Evolutionary conservation across 2,329 filamentous ascomycete genomes (phyloP).

Genomic region (Ophiocordyceps australis): DNA sequence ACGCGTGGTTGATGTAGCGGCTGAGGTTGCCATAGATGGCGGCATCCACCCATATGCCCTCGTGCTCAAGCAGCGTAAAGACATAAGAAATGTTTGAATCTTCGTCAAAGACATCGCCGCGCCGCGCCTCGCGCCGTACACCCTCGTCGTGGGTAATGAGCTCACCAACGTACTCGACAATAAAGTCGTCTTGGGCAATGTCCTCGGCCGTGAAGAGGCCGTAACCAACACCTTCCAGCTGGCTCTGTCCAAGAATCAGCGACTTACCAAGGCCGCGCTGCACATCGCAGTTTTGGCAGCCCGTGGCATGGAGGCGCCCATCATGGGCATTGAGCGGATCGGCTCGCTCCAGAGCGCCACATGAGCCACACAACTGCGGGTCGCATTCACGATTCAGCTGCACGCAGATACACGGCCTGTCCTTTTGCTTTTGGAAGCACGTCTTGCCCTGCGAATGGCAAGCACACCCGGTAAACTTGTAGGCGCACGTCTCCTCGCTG

Average conservation of each 20-base stretch:
- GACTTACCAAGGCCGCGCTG: conserved; percentile 50
- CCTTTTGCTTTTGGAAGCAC: conserved; percentile 36
- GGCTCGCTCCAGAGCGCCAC: conserved; percentile 50
- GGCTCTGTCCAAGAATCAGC: conserved; percentile 51
- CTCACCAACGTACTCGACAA: conserved; percentile 70
- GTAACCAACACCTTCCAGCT: conserved; percentile 50
- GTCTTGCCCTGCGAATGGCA: conserved; percentile 43
- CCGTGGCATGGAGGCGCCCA: conserved; percentile 32
- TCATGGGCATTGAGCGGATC: conserved; percentile 50
- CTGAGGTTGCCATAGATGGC: conserved; percentile 65
- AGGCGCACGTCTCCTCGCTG: conserved; percentile 36
- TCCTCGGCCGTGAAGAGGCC: conserved; percentile 57
- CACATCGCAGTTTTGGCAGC: conserved; percentile 55
- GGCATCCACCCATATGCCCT: conserved; percentile 53
- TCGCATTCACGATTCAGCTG: conserved; percentile 66
- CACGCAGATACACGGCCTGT: conserved; percentile 49
- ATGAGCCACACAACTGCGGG: conserved; percentile 52
- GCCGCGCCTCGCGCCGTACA: conserved; percentile 44
- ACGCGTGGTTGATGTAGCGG: conserved; percentile 68
- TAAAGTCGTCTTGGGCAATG: conserved; percentile 49
- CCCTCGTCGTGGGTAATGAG: conserved; percentile 53
- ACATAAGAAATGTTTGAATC: conserved; percentile 45
- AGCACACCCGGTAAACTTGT: conserved; percentile 48
- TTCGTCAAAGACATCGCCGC: conserved; percentile 41
- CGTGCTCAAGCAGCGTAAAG: conserved; percentile 39